Evolutionary conservation across 179 eudicot species (phyloP).

Genomic region (Heliamphora pulchella): DNA sequence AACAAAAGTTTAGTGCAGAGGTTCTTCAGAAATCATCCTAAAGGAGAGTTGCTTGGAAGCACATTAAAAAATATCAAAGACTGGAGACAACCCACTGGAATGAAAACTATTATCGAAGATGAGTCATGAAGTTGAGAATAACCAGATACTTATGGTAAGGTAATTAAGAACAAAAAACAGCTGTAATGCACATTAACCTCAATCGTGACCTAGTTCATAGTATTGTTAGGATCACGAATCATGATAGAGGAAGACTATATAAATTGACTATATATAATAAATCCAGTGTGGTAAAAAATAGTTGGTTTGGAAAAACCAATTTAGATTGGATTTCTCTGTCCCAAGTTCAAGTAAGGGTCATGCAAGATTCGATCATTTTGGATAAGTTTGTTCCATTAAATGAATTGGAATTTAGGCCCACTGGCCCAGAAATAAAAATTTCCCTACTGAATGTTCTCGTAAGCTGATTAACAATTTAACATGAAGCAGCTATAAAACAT

Average conservation of each 20-base stretch:
- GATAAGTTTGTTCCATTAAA: not conserved
- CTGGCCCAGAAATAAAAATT: no score
- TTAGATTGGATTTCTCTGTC: not conserved
- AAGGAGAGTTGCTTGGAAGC: not conserved
- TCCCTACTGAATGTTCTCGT: no score
- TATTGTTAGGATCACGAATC: not conserved
- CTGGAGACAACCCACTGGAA: not conserved
- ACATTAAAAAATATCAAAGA: not conserved
- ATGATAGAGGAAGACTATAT: not conserved
- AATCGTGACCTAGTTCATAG: not conserved
- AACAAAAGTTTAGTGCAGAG: not conserved
- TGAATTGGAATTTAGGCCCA: not conserved
- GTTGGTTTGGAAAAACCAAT: not conserved
- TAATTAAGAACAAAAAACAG: not conserved
- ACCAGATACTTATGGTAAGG: not conserved
- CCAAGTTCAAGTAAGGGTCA: not conserved
- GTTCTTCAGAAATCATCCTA: not conserved
- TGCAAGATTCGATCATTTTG: constrained; percentile 3
- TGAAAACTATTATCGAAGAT: not conserved
- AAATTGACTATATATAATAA: not conserved
- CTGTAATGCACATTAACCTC: not conserved
- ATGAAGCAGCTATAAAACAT: not conserved
- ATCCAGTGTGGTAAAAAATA: not conserved
- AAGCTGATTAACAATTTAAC: no score
- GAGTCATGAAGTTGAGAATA: not conserved